Percentiles rank a stretch among this genome's conserved stretches.
Evolutionary conservation across 2,329 filamentous ascomycete genomes (phyloP).

Genomic region (Apiospora kogelbergensis): DNA sequence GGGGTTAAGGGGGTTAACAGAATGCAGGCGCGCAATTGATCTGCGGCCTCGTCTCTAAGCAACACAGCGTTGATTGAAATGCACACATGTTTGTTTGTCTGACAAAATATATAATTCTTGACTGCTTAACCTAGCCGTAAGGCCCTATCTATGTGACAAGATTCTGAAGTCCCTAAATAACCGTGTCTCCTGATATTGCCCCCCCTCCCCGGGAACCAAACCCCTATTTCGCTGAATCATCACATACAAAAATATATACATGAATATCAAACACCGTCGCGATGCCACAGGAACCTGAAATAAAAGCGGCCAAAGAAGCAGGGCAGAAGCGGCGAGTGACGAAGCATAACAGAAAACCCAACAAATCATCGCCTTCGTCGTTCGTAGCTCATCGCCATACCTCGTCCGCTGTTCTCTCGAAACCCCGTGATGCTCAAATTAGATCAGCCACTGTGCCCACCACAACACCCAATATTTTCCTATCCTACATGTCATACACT

Average conservation of each 20-base stretch:
- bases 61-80: too few relatives aligned
- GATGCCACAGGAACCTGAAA: neutral
- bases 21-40: too few relatives aligned
- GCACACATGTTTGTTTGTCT: too few relatives aligned
- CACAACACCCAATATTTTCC: neutral
- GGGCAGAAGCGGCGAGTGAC: neutral
- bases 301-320: neutral
- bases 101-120: neutral
- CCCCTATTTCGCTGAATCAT: neutral
- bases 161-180: constrained; percentile 1
- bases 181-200: neutral
- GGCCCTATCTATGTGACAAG: neutral
- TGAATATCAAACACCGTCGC: constrained; percentile 2
- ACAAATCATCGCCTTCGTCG: neutral
- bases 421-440: neutral
- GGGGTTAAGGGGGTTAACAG: neutral
- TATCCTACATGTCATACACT: neutral
- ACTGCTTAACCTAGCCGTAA: neutral
- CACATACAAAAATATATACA: neutral
- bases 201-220: neutral
- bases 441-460: neutral
- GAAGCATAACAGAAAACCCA: neutral
- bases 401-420: neutral
- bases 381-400: neutral
- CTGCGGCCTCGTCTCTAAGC: too few relatives aligned